These are phyloP conservation scores for sunflower (Helianthus annuus) DNA, from an alignment of 129 eudicot species.

Conservation along the genomic window DNA sequence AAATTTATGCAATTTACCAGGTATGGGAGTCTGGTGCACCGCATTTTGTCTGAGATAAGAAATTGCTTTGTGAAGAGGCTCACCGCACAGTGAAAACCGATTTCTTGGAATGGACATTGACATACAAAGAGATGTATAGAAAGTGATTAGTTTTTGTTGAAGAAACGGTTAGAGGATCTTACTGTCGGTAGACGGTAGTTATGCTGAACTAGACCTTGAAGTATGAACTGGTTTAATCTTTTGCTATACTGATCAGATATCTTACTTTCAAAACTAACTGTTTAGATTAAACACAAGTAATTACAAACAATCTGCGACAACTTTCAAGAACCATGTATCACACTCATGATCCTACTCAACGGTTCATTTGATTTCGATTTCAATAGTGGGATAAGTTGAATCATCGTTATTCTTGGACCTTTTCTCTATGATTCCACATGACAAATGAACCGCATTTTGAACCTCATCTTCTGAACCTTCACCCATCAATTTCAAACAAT, in stretches of 20 bases:
- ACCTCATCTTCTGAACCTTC: constrained; percentile 25
- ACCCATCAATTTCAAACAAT: constrained; percentile 48
- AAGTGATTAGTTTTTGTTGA: constrained; percentile 22
- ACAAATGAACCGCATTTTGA: constrained; percentile 25
- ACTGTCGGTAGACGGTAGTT: constrained; percentile 27
- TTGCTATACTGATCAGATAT: neutral
- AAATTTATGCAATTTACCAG: constrained; percentile 30
- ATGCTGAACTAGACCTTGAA: constrained; percentile 6
- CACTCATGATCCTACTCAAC: neutral
- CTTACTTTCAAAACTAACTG: neutral
- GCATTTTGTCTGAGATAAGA: constrained; percentile 64
- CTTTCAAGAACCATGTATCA: neutral
- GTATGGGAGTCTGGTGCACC: constrained; percentile 50
- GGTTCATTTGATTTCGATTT: constrained; percentile 22
- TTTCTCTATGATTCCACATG: constrained; percentile 48
- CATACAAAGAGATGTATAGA: constrained; percentile 40
- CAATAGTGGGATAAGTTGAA: constrained; percentile 42
- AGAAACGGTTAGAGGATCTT: constrained; percentile 4
- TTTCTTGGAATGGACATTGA: constrained; percentile 17
- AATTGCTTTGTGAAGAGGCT: constrained; percentile 57
- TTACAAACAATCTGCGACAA: neutral
- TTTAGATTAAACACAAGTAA: neutral
- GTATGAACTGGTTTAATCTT: neutral
- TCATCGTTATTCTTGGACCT: constrained; percentile 55
- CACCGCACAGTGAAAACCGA: constrained; percentile 35